Conservation (phyloP, 1,284 basidiomycete genomes). For the Schizopora paradoxa region DNA sequence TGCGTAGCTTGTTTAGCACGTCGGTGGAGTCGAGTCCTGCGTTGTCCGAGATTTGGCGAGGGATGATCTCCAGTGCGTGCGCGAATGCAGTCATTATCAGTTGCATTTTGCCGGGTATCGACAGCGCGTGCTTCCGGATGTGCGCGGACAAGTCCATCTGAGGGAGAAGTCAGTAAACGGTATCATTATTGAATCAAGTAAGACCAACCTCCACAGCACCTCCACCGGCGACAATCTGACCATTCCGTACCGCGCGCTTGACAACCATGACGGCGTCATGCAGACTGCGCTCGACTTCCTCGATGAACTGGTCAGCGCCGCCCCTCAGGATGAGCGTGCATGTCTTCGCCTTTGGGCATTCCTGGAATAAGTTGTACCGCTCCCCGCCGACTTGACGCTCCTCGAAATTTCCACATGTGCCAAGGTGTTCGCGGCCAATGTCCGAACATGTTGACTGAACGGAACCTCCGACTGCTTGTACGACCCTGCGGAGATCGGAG, state of each 20-base stretch:
- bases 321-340: slow-evolving; percentile 95
- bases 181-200: slow-evolving; percentile 4
- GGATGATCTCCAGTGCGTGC: slow-evolving; percentile 95
- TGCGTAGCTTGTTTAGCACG: slow-evolving; percentile 94
- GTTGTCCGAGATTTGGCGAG: slow-evolving; percentile 97
- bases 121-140: slow-evolving; percentile 85
- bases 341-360: slow-evolving; percentile 93
- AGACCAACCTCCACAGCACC: slow-evolving; percentile 86
- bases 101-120: slow-evolving; percentile 95
- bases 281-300: slow-evolving; percentile 94
- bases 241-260: slow-evolving; percentile 93
- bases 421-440: slow-evolving; percentile 86
- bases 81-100: slow-evolving; percentile 95
- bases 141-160: slow-evolving; percentile 96
- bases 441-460: slow-evolving; percentile 96
- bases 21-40: slow-evolving; percentile 98
- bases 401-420: slow-evolving; percentile 87
- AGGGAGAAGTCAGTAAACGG: slow-evolving; percentile 10
- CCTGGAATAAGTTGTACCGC: slow-evolving; percentile 94
- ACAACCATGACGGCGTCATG: slow-evolving; percentile 99
- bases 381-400: slow-evolving; percentile 97
- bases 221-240: slow-evolving; percentile 94
- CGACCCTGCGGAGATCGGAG: slow-evolving; percentile 90
- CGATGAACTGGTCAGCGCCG: slow-evolving; percentile 98
- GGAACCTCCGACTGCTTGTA: slow-evolving; percentile 93